phyloP scores from a whole-genome alignment of 371 early-diverging fungal genomes.

The Homolaphlyctis polyrhiza region DNA sequence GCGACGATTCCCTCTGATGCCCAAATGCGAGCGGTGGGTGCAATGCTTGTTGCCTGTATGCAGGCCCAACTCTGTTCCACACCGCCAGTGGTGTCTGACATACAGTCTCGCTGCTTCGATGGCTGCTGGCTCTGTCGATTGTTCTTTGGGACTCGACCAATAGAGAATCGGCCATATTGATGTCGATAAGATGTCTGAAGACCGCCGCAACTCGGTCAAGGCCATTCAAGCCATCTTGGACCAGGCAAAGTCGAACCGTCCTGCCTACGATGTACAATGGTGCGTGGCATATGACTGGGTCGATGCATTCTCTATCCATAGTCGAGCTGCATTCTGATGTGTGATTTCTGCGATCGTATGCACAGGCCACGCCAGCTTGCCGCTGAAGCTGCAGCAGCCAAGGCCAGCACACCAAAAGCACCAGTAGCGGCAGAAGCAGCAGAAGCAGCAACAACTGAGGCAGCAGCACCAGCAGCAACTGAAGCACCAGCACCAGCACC shows the following conservation, averaged over 20 bases:
- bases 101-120: not conserved
- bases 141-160: not conserved
- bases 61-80: not conserved
- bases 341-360: no score
- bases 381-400: no score
- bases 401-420: no score
- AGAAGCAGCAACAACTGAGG: no score
- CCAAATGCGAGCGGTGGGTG: constrained; percentile 5
- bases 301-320: not conserved
- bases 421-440: no score
- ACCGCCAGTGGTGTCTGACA: not conserved
- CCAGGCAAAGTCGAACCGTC: constrained; percentile 16
- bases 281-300: not conserved
- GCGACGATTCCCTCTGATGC: constrained; percentile 8
- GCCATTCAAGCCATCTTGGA: constrained; percentile 5
- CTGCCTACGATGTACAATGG: constrained; percentile 17
- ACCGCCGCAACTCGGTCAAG: not conserved
- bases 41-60: not conserved
- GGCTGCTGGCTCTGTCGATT: not conserved
- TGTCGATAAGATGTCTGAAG: not conserved
- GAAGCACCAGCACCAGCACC: no score
- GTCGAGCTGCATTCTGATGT: not conserved
- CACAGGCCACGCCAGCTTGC: no score
- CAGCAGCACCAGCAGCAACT: no score
- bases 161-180: not conserved